phyloP scores from a whole-genome alignment of 2,329 filamentous ascomycete species.

The Cylindrodendrum hubeiense region DNA sequence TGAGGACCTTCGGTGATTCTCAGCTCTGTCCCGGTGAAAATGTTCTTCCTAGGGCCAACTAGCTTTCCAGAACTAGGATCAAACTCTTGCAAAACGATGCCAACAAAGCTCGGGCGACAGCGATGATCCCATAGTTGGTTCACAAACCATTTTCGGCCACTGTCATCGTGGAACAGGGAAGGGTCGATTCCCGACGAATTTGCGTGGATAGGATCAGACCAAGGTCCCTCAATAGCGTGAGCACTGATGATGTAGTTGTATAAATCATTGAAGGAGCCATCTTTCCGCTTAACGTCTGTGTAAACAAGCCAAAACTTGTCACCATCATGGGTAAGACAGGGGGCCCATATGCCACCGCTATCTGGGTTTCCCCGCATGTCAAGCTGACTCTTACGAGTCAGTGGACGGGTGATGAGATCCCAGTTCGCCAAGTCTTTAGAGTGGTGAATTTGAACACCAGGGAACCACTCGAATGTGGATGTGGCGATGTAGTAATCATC shows the following conservation, averaged over 20 bases:
- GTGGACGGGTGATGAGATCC: slow-evolving; percentile 59
- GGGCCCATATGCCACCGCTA: slow-evolving; percentile 73
- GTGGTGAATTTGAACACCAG: slow-evolving; percentile 67
- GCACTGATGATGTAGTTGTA: slow-evolving; percentile 73
- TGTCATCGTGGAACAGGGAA: slow-evolving; percentile 68
- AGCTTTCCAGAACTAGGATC: slow-evolving; percentile 62
- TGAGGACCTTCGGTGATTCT: slow-evolving; percentile 69
- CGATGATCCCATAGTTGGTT: slow-evolving; percentile 70
- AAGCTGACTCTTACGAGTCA: slow-evolving; percentile 63
- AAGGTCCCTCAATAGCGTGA: slow-evolving; percentile 66
- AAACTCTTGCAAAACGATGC: slow-evolving; percentile 71
- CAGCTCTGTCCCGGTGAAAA: slow-evolving; percentile 68
- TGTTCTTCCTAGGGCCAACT: slow-evolving; percentile 66
- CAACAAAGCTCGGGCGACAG: slow-evolving; percentile 63
- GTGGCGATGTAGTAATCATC: slow-evolving; percentile 68
- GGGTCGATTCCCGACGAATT: slow-evolving; percentile 75
- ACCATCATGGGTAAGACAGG: slow-evolving; percentile 72
- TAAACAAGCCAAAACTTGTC: slow-evolving; percentile 73
- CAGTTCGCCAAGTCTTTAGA: slow-evolving; percentile 66
- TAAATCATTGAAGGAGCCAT: slow-evolving; percentile 73
- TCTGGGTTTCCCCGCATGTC: slow-evolving; percentile 72
- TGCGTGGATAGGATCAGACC: slow-evolving; percentile 70
- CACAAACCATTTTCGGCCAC: slow-evolving; percentile 67
- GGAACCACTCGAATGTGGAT: slow-evolving; percentile 68
- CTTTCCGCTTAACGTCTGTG: slow-evolving; percentile 75